Base-by-base conservation (phyloP, 805 yeast genomes). In the Teunomyces pallodes region DNA sequence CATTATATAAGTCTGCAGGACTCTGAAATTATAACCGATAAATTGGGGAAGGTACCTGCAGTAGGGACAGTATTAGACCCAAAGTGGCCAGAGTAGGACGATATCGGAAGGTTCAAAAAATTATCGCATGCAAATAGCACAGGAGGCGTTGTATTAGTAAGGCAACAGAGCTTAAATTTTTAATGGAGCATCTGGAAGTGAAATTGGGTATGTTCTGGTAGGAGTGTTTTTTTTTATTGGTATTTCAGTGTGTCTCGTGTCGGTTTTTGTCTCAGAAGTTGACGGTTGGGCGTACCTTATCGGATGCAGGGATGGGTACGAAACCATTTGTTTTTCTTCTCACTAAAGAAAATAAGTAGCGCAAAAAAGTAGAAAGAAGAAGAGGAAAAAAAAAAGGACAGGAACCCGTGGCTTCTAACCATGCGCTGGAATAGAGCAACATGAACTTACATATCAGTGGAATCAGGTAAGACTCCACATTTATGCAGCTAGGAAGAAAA, bases 41-140 rank as follows among this genome's bases (percentile, higher is more conserved):
- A 26, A 38, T 38, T 38, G 13, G 41, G 41, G 13, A n/a, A 12
- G 27, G 30, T 26, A 38, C 41, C 41, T 38, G 30, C 41, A 38
- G 30, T 26, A 38, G 12, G 16, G 41, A 12, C 9, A 20, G 12
- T 9, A 7, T 5, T 4, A 32, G 35, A 20, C 24, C 24, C 24
- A 20, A 20, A 20, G 35, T 31, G 16, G 9, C 10, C 17, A 12
- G 13, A 32, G 13, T 14, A n/a, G 35, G 13, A 9, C 9, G 13
- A 10, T 4, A 16, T 32, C 16, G 35, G 14, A 32, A 32, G 17
- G 9, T 32, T 32, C 4, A 6, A 20, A 5, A 20, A 20, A 20
- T 20, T 20, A 4, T 20, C 24, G 32, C 32, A 30, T 10, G 32
- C 32, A 30, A 30, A 30, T 30, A n/a, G 32, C 32, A 20, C 6